Evolutionary conservation across 1,284 basidiomycete species (phyloP), one percentile per base, ranked within the genome.

Genomic region (Microbotryomycetes sp.): DNA sequence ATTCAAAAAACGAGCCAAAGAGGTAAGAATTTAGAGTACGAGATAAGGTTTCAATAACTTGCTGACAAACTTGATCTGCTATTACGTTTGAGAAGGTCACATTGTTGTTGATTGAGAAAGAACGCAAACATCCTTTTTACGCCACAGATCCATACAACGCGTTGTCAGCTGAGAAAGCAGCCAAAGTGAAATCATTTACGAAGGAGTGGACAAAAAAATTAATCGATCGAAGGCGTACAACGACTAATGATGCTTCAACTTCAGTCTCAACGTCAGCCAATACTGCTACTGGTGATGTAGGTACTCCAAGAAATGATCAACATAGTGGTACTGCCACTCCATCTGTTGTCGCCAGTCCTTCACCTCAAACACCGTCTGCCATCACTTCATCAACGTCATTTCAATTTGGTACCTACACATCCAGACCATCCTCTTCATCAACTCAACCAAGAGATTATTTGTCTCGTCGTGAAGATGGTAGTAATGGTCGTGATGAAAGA

Each of bases 1-100:
- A 56, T 97, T 98, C 81, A 98, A 99, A 81, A 87, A 86, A 73
- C 86, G 96, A 73, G 94, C 96, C 6, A 92, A 92, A 74, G 91
- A 97, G 82, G 92, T 92, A 68, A 67, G 82, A 77, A 19, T 6
- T 46, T 58, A 42, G 12, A 12, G 36, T 19, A 42, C 36, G 19
- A 42, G 12, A 12, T 19, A 42, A 9, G 19, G 36, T 6, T 31
- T 58, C 48, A 42, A 46, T 54, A 7, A 14, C 29, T 42, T 29
- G 56, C 4, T 65, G 31, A n/a, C 15, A 2, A 32, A 30, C 46
- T 48, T 30, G 23, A 30, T 28, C 45, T 16, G 45, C 56, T 29
- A 28, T 51, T 25, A 36, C 58, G 5, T 48, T 47, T 57, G 47
- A 46, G 36, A 0, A 89, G 86, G 79, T 90, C 60, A 89, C 92